A percentile compares a stretch with the other conserved stretches of the same genome.
phyloP scores from a whole-genome alignment of 768 basidiomycete genomes.

The Phaeolepiota aurea region DNA sequence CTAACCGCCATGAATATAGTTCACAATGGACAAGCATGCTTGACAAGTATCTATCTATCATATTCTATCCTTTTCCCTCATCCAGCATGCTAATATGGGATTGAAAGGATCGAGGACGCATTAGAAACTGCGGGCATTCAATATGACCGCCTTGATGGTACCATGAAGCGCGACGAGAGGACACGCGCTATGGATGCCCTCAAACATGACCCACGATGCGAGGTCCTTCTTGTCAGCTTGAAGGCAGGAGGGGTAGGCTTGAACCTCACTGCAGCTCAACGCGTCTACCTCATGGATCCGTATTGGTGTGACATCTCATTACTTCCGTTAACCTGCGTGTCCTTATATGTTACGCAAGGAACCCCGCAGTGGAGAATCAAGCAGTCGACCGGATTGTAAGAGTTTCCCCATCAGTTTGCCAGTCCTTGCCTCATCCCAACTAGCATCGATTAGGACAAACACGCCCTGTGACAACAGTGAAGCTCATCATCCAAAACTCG shows the following conservation, averaged over 20 bases:
- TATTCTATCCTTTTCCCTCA: conserved; percentile 1
- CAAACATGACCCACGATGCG: conserved; percentile 82
- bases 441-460: conserved; percentile 97
- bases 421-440: background rate
- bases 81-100: conserved; percentile 7
- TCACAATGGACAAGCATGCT: conserved; percentile 96
- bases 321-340: conserved; percentile 6
- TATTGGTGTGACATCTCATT: conserved; percentile 51
- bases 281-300: conserved; percentile 94
- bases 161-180: conserved; percentile 95
- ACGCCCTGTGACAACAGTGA: conserved; percentile 83
- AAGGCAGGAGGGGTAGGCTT: conserved; percentile 97
- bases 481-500: conserved; percentile 88
- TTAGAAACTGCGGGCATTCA: conserved; percentile 74
- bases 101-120: conserved; percentile 76
- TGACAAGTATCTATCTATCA: conserved; percentile 55
- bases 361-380: conserved; percentile 95
- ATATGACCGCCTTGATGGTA: conserved; percentile 91
- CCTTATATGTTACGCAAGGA: conserved; percentile 61
- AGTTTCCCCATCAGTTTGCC: background rate
- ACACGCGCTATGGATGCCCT: conserved; percentile 87
- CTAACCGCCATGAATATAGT: no score
- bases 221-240: conserved; percentile 91
- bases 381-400: conserved; percentile 95
- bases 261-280: conserved; percentile 90